A percentile compares a stretch with the other conserved stretches of the same genome.
These are phyloP conservation scores for Myxozyma geophila DNA, from an alignment of 805 yeast genomes.

Conservation along the genomic window DNA sequence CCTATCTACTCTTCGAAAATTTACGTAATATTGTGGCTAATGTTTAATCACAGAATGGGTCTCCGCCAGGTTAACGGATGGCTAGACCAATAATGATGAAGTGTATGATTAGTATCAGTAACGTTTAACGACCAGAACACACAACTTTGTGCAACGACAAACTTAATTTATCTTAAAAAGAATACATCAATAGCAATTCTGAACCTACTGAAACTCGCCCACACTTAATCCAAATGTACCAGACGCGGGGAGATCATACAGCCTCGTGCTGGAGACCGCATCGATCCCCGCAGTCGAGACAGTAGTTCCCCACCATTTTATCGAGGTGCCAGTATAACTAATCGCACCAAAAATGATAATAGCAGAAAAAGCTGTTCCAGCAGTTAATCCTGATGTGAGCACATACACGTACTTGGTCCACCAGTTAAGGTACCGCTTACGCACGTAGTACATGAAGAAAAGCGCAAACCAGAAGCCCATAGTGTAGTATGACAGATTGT, in stretches of 20 bases:
- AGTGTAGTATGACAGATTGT: constrained; percentile 23
- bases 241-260: constrained; percentile 13
- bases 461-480: constrained; percentile 47
- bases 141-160: background rate
- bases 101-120: background rate
- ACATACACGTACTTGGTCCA: constrained; percentile 77
- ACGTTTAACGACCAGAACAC: background rate
- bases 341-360: constrained; percentile 58
- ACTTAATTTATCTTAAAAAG: background rate
- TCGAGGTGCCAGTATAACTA: constrained; percentile 43
- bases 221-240: constrained; percentile 10
- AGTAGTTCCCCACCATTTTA: constrained; percentile 64
- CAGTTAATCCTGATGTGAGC: constrained; percentile 67
- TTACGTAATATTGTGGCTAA: background rate
- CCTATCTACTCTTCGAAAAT: background rate
- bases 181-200: background rate
- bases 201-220: constrained; percentile 8
- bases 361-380: constrained; percentile 69
- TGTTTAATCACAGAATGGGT: constrained; percentile 52
- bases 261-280: constrained; percentile 15
- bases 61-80: constrained; percentile 56
- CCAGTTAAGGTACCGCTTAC: constrained; percentile 62
- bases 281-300: constrained; percentile 30
- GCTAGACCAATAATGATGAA: constrained; percentile 44
- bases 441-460: constrained; percentile 60